phyloP scores from a whole-genome alignment of 768 basidiomycete species.

The Lyophyllum atratum region DNA sequence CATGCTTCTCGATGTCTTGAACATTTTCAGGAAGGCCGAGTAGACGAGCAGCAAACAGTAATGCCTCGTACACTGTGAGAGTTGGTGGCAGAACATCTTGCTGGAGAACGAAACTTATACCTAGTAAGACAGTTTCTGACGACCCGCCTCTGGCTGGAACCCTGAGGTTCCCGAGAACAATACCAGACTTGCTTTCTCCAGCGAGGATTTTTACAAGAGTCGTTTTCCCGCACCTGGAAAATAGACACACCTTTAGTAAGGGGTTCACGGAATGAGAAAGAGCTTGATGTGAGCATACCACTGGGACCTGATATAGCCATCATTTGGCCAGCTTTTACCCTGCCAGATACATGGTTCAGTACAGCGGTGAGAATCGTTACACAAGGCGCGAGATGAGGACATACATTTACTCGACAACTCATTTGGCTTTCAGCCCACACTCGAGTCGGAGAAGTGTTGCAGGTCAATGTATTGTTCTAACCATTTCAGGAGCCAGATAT shows the following conservation, averaged over 20 bases:
- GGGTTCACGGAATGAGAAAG: not conserved
- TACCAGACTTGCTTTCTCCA: conserved; percentile 77
- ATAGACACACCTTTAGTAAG: not conserved
- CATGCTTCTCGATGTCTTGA: conserved; percentile 57
- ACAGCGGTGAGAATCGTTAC: no score
- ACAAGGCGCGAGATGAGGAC: conserved; percentile 30
- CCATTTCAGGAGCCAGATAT: conserved; percentile 28
- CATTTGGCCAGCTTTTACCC: conserved; percentile 78
- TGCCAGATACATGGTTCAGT: conserved; percentile 69
- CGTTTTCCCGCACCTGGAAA: conserved; percentile 75
- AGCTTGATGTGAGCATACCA: conserved; percentile 48
- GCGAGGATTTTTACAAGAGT: conserved; percentile 91
- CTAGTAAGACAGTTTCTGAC: conserved; percentile 34
- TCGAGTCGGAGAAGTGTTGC: conserved; percentile 65
- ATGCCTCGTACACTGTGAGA: conserved; percentile 79
- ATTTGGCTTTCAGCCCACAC: conserved; percentile 83
- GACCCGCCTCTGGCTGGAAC: conserved; percentile 43
- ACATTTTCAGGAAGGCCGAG: conserved; percentile 81
- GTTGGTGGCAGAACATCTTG: conserved; percentile 80
- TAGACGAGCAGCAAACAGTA: conserved; percentile 84
- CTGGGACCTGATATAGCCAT: conserved; percentile 93
- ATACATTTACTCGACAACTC: conserved; percentile 80
- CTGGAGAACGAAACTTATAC: conserved; percentile 86
- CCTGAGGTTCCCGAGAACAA: conserved; percentile 61
- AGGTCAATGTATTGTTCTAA: conserved; percentile 69